Base-by-base conservation (phyloP, 2,329 filamentous ascomycete genomes). In the Coniochaeta pulveracea region DNA sequence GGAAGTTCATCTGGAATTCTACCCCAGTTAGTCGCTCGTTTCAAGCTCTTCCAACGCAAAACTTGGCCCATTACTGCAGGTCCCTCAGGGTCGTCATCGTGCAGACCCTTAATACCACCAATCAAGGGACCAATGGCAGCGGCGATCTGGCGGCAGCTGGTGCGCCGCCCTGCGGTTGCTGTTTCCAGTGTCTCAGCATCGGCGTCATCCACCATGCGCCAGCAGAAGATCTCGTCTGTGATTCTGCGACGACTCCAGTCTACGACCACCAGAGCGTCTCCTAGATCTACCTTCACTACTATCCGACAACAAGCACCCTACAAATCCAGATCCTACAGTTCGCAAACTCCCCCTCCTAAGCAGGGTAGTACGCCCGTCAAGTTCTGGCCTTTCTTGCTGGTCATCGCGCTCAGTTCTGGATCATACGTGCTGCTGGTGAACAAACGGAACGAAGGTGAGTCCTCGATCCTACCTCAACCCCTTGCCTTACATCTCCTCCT, bases 321-420 rank as follows among this genome's bases (percentile, higher is more conserved):
- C n/a, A 17, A 19, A n/a, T 37, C n/a, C 39, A 40, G 17, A 39
- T 42, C 18, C 42, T 40, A 16, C 32, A 31, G 28, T 19, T 31
- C 36, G 18, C 37, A 29, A 15, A 34, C 35, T 21, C 35, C 33
- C 11, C 33, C 21, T 15, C 17, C 19, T 18, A 37, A 29, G 27
- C 31, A 35, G 10, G 37, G 33, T 26, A 37, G 36, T 14, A 41
- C 37, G 37, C 36, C 37, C 23, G 48, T 73, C 57, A 72, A 72
- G 52, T 72, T 74, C 50, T 72, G 68, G 67, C 69, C 69, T 3
- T 73, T 74, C 41, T n/a, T 67, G 28, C 50, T 56, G 33, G 55
- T 74, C 42, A 62, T 72, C 40, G 61, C 52, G 19, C 42, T 64
- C 11, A 63, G 66, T 30, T 57, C 60, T 6, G 60, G 59, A 10